Percentiles rank a stretch among this genome's conserved stretches.
These are phyloP conservation scores for Hirsutella rhossiliensis DNA, from an alignment of 2,329 filamentous ascomycete genomes.

Conservation along the genomic window DNA sequence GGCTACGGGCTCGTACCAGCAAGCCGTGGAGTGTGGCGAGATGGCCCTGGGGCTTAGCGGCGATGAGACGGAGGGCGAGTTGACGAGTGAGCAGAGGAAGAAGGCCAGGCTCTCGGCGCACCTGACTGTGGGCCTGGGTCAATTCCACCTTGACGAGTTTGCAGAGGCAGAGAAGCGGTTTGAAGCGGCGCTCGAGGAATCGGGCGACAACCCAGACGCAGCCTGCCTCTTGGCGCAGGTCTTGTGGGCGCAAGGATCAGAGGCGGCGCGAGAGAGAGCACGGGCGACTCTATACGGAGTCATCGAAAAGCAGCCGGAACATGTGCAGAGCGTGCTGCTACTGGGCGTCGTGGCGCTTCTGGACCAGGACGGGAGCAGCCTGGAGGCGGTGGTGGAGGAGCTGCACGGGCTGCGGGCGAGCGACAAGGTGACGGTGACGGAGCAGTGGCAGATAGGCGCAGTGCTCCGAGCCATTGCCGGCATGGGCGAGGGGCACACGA, in stretches of 20 bases:
- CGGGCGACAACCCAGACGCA: constrained; percentile 64
- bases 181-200: constrained; percentile 66
- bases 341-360: constrained; percentile 76
- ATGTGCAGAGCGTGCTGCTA: constrained; percentile 69
- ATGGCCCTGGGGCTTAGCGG: constrained; percentile 67
- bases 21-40: constrained; percentile 69
- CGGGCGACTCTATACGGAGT: constrained; percentile 69
- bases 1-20: constrained; percentile 49
- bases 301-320: constrained; percentile 60
- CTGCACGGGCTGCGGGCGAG: constrained; percentile 60
- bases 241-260: constrained; percentile 78
- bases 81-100: constrained; percentile 50
- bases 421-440: constrained; percentile 46
- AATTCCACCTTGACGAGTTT: constrained; percentile 57
- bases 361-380: constrained; percentile 64
- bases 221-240: constrained; percentile 83
- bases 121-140: constrained; percentile 71
- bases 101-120: constrained; percentile 74
- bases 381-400: constrained; percentile 71
- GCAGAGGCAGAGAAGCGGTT: constrained; percentile 68
- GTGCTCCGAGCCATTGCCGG: constrained; percentile 64
- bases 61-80: constrained; percentile 56
- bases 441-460: constrained; percentile 60
- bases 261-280: constrained; percentile 62
- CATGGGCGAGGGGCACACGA: constrained; percentile 34